These are phyloP conservation scores for Atkinsonella hypoxylon DNA, from an alignment of 2,329 filamentous ascomycete species.

Conservation along the genomic window DNA sequence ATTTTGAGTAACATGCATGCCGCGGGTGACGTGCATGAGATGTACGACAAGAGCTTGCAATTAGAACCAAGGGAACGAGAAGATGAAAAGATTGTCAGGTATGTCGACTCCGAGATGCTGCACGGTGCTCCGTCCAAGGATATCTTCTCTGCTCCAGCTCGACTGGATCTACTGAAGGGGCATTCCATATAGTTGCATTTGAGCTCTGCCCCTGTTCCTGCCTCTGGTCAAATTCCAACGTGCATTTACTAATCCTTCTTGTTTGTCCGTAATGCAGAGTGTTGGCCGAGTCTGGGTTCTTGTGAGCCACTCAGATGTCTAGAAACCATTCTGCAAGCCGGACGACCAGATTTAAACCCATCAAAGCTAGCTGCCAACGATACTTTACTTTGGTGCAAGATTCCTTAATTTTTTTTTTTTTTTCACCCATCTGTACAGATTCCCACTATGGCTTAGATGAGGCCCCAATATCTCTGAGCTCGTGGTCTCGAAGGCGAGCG, in stretches of 20 bases:
- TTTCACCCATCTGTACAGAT: no score
- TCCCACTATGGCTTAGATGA: no score
- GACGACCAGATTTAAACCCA: background rate
- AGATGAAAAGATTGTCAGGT: constrained; percentile 99
- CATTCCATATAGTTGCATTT: no score
- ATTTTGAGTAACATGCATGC: constrained; percentile 93
- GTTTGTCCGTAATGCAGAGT: constrained; percentile 34
- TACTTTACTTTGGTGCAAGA: no score
- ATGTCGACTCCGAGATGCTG: constrained; percentile 24
- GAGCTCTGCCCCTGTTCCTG: no score
- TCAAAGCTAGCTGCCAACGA: no score
- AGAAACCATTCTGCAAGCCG: background rate
- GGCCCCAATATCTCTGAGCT: no score
- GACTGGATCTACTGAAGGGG: no score
- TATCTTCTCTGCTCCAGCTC: no score
- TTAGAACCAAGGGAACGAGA: constrained; percentile 93
- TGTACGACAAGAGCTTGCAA: constrained; percentile 94
- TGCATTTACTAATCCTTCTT: constrained; percentile 2
- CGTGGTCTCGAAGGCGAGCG: no score
- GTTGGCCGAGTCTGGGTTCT: constrained; percentile 48
- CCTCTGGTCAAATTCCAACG: no score
- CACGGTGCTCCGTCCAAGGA: background rate
- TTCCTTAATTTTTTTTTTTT: no score
- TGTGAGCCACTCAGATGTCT: constrained; percentile 24
- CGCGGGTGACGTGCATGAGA: constrained; percentile 93